Percentiles rank a stretch among this genome's conserved stretches.
phyloP scores from a whole-genome alignment of 306 rosid genomes.

The Gynostemma pentaphyllum region DNA sequence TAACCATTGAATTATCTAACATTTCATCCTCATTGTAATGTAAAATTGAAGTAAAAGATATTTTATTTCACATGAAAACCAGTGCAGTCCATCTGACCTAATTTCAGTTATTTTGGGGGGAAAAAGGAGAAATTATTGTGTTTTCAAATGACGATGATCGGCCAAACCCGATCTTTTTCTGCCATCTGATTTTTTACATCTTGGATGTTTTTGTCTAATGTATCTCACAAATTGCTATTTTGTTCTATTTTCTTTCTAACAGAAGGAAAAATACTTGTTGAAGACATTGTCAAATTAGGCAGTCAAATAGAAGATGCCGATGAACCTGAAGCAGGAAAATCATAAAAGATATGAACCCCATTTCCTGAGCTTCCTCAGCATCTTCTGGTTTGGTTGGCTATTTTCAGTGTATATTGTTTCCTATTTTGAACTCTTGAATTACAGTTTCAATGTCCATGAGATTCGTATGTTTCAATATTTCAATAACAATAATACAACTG shows the following conservation, averaged over 20 bases:
- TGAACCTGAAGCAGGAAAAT: conserved; percentile 8
- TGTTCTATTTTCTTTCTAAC: conserved; percentile 11
- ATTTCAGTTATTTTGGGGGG: too few relatives aligned
- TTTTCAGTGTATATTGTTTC: neutral
- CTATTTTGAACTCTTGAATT: neutral
- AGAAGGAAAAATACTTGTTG: conserved; percentile 93
- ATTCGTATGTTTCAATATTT: neutral
- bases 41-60: too few relatives aligned
- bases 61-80: too few relatives aligned
- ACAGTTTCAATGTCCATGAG: neutral
- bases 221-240: neutral
- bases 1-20: too few relatives aligned
- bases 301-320: conserved; percentile 46
- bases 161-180: neutral
- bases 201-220: neutral
- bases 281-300: conserved; percentile 82
- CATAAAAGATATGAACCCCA: neutral
- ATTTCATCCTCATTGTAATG: too few relatives aligned
- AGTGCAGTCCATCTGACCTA: too few relatives aligned
- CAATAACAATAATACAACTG: neutral
- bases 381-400: neutral
- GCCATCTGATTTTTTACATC: neutral
- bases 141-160: neutral
- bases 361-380: neutral
- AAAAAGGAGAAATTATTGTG: neutral